Conservation (phyloP, 495 filamentous ascomycete species). For the Hypoxylon lienhwacheense region DNA sequence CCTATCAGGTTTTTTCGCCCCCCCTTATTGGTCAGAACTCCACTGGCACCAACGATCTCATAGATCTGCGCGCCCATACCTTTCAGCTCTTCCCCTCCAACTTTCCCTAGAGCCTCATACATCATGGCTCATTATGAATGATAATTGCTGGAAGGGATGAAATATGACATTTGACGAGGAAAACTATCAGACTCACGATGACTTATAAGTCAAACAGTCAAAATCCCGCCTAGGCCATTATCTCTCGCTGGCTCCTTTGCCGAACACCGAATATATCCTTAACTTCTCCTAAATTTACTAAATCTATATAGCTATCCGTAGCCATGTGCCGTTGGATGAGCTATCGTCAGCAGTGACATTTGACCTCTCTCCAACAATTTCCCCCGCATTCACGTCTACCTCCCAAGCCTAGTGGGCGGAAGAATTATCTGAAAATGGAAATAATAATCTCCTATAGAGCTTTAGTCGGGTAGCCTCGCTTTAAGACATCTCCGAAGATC, state of each 20-base stretch:
- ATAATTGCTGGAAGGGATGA: neutral
- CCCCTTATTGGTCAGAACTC: slow-evolving; percentile 17
- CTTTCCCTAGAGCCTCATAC: neutral
- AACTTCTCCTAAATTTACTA: slow-evolving; percentile 19
- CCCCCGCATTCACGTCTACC: slow-evolving; percentile 28
- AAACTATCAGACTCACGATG: slow-evolving; percentile 1
- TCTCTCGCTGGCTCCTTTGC: slow-evolving; percentile 23
- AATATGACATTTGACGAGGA: neutral
- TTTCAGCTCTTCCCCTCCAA: slow-evolving; percentile 21
- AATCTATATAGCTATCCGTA: slow-evolving; percentile 33
- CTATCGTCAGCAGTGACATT: slow-evolving; percentile 17
- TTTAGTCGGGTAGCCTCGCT: slow-evolving; percentile 17
- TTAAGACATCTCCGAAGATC: slow-evolving; percentile 30
- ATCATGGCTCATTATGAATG: neutral
- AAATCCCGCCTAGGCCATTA: neutral
- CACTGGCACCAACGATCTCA: slow-evolving; percentile 14
- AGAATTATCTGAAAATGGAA: slow-evolving; percentile 27
- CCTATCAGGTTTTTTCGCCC: slow-evolving; percentile 16
- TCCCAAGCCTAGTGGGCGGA: slow-evolving; percentile 27
- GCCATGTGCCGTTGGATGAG: slow-evolving; percentile 24
- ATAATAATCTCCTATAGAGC: slow-evolving; percentile 3
- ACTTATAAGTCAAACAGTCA: neutral
- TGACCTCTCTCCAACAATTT: slow-evolving; percentile 29
- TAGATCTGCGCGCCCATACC: slow-evolving; percentile 21
- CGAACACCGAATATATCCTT: slow-evolving; percentile 28